Conservation (phyloP, 2,329 filamentous ascomycete species). For the Fusarium sulawesiense region DNA sequence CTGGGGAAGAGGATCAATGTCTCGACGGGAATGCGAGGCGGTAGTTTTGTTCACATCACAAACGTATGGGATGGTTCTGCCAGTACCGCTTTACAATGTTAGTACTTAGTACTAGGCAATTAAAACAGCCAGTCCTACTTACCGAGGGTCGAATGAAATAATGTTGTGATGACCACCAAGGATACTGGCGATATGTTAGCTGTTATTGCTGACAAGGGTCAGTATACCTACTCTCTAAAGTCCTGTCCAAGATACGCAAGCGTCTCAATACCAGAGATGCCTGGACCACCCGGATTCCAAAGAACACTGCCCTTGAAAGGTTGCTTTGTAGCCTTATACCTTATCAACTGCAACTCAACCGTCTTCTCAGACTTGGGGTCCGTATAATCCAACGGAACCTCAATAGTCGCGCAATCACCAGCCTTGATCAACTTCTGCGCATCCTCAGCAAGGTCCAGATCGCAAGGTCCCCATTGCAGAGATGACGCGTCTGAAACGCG, state of each 20-base stretch:
- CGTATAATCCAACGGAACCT: slow-evolving; percentile 56
- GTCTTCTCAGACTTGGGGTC: slow-evolving; percentile 37
- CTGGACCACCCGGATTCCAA: slow-evolving; percentile 55
- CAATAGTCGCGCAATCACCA: slow-evolving; percentile 49
- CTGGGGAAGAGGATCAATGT: slow-evolving; percentile 1
- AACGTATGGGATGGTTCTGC: slow-evolving; percentile 33
- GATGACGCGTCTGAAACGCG: neutral
- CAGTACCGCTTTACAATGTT: slow-evolving; percentile 15
- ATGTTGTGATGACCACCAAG: slow-evolving; percentile 30
- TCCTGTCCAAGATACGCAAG: slow-evolving; percentile 21
- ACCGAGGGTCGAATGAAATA: slow-evolving; percentile 41
- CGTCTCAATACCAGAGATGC: slow-evolving; percentile 33
- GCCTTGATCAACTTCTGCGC: slow-evolving; percentile 5
- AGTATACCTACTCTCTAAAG: slow-evolving; percentile 11
- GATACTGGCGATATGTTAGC: slow-evolving; percentile 9
- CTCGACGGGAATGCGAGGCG: slow-evolving; percentile 11
- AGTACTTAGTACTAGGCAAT: neutral
- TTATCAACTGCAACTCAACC: slow-evolving; percentile 50
- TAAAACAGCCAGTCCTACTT: neutral
- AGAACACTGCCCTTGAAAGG: slow-evolving; percentile 53
- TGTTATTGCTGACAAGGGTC: fast-evolving
- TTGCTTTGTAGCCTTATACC: slow-evolving; percentile 45
- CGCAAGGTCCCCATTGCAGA: slow-evolving; percentile 15
- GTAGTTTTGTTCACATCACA: slow-evolving; percentile 4
- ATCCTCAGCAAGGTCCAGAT: slow-evolving; percentile 6